These are phyloP conservation scores for Hymenoscyphus occultus DNA, from an alignment of 2,329 filamentous ascomycete genomes.

Conservation along the genomic window DNA sequence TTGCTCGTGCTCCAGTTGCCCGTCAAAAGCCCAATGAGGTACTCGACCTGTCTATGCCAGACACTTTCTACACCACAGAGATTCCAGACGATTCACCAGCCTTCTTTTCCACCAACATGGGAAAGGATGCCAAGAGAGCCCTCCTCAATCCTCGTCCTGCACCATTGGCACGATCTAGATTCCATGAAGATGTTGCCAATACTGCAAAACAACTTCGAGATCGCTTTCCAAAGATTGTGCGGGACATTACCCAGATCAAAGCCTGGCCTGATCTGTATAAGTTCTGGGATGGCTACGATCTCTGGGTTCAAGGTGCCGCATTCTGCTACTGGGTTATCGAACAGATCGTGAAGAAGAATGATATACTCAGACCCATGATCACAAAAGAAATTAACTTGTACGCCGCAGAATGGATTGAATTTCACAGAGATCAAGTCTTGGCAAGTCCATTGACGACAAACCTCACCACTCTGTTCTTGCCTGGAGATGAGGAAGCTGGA, in stretches of 20 bases:
- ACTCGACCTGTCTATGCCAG: background rate
- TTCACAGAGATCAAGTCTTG: conserved; percentile 10
- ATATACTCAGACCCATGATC: background rate
- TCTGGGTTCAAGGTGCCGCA: conserved; percentile 28
- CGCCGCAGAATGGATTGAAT: conserved; percentile 21
- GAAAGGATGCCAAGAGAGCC: conserved; percentile 17
- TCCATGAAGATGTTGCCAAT: conserved; percentile 14
- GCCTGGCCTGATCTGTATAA: conserved; percentile 32
- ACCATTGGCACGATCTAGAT: conserved; percentile 17
- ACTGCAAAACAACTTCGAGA: conserved; percentile 14
- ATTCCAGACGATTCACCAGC: conserved; percentile 17
- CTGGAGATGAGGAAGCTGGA: conserved; percentile 9
- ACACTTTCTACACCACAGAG: conserved; percentile 14
- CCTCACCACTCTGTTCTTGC: conserved; percentile 14
- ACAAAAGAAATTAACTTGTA: conserved; percentile 20
- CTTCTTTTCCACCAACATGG: conserved; percentile 25
- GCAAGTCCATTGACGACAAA: background rate
- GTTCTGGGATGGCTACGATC: conserved; percentile 37
- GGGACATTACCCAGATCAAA: conserved; percentile 14
- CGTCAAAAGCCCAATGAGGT: too few species aligned
- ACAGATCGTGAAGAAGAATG: conserved; percentile 23
- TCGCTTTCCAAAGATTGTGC: conserved; percentile 19
- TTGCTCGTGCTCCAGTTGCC: too few species aligned
- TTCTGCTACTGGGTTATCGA: conserved; percentile 35
- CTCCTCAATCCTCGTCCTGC: conserved; percentile 11